These are phyloP conservation scores for Hypoxylon perforatum DNA, from an alignment of 495 filamentous ascomycete species.

Conservation along the genomic window DNA sequence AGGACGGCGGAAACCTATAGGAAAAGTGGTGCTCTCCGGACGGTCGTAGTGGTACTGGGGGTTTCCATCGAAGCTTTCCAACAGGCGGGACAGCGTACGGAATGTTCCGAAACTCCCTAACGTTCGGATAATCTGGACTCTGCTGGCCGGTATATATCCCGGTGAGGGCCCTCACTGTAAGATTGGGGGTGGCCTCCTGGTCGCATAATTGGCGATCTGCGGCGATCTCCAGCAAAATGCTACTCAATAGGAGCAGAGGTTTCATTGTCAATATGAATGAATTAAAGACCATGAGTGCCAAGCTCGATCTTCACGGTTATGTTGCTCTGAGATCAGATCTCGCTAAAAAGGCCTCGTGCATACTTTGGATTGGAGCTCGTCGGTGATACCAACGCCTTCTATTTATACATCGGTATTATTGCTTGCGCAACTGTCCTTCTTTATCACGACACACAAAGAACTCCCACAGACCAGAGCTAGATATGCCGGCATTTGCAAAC, in stretches of 20 bases:
- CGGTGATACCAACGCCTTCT: background rate
- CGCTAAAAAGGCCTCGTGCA: background rate
- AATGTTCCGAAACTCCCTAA: constrained; percentile 60
- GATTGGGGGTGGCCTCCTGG: constrained; percentile 16
- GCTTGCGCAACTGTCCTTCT: background rate
- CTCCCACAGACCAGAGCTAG: background rate
- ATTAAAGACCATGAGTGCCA: constrained; percentile 5
- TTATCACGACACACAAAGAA: background rate
- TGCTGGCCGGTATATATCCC: constrained; percentile 54
- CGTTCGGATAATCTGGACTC: constrained; percentile 49
- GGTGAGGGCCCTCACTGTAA: constrained; percentile 48
- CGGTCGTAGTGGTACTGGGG: constrained; percentile 47
- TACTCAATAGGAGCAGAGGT: constrained; percentile 12
- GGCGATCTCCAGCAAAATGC: constrained; percentile 12
- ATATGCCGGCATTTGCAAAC: constrained; percentile 32
- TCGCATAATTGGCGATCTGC: constrained; percentile 8
- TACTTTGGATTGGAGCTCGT: background rate
- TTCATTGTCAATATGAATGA: constrained; percentile 14
- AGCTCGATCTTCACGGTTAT: constrained; percentile 5
- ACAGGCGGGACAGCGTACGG: constrained; percentile 57
- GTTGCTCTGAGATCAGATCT: background rate
- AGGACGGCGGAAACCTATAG: constrained; percentile 50
- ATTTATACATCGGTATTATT: constrained; percentile 16
- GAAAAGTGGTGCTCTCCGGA: constrained; percentile 47
- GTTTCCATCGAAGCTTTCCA: constrained; percentile 53